Base-by-base conservation (phyloP, 345 rosid genomes). In the Ceriops tagal region DNA sequence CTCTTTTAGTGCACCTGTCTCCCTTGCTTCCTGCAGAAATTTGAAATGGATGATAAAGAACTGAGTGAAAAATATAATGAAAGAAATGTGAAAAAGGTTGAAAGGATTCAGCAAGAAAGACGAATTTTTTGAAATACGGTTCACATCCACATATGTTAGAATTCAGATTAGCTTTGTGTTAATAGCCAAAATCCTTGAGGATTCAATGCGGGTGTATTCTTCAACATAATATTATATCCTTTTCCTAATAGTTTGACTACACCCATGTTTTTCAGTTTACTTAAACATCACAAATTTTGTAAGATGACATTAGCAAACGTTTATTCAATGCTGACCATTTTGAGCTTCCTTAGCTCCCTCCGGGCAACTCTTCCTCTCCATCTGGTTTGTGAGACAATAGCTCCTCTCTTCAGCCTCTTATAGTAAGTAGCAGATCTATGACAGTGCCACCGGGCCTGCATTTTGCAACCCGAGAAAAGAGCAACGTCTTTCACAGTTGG, bases 341-440 rank as follows among this genome's bases (percentile, higher is more conserved):
- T 88, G 63, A 88, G 93, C 82, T 84, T 83, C 72, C 90, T 70
- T 57, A 90, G 96, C 73, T 84, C 93, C 71, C 67, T 85, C 75
- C 74, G 77, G 13, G 86, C 96, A 76, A 82, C 70, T 79, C 72
- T 90, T 52, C 93, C 89, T 67, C 96, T 88, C 96, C 96, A 90
- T 69, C 90, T 75, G 58, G 87, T 84, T 77, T 90, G 96, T 28
- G 93, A 74, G 37, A 83, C 71, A 62, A 88, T 78, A 5, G 78
- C 79, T 68, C 89, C 88, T 71, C 81, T 90, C 77, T 79, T 71
- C 65, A 90, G 96, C 80, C 74, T 85, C 72, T 78, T 84, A 65
- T 86, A 88, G 72, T 85, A 88, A 10, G 70, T 69, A 39, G 70
- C n/a, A 75, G 81, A 84, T 80, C 65, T 84, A 78, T 77, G 84